Conservation (phyloP, 345 rosid species). For the Lumnitzera racemosa region DNA sequence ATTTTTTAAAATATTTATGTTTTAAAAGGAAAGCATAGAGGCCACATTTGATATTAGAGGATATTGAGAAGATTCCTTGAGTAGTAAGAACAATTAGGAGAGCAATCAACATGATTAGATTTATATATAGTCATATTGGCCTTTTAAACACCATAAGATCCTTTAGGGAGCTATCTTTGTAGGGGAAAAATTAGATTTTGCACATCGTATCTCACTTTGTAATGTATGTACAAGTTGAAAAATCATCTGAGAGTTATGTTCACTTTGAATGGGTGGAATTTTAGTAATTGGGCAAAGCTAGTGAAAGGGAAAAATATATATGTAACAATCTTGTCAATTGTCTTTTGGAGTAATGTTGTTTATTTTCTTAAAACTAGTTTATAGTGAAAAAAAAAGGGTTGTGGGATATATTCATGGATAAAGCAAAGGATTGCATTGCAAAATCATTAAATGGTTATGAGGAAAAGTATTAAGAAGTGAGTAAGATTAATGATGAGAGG, state of each 20-base stretch:
- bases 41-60: conserved; percentile 5
- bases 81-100: neutral
- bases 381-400: conserved; percentile 1
- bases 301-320: neutral
- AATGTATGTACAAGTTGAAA: neutral
- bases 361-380: neutral
- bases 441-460: too few species aligned
- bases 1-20: too few species aligned
- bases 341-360: too few species aligned
- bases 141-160: neutral
- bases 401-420: neutral
- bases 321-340: too few species aligned
- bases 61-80: neutral
- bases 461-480: too few species aligned
- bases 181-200: neutral
- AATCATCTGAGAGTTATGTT: conserved; percentile 2
- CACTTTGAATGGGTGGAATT: neutral
- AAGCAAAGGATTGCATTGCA: too few species aligned
- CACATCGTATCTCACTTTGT: conserved; percentile 5
- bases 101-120: neutral
- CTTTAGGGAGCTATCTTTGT: neutral
- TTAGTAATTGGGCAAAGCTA: conserved; percentile 4
- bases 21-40: too few species aligned
- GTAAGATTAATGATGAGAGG: too few species aligned
- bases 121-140: neutral